Percentiles rank a stretch among this genome's conserved stretches.
These are phyloP conservation scores for Ganoderma boninense DNA, from an alignment of 1,284 basidiomycete species.

Conservation along the genomic window DNA sequence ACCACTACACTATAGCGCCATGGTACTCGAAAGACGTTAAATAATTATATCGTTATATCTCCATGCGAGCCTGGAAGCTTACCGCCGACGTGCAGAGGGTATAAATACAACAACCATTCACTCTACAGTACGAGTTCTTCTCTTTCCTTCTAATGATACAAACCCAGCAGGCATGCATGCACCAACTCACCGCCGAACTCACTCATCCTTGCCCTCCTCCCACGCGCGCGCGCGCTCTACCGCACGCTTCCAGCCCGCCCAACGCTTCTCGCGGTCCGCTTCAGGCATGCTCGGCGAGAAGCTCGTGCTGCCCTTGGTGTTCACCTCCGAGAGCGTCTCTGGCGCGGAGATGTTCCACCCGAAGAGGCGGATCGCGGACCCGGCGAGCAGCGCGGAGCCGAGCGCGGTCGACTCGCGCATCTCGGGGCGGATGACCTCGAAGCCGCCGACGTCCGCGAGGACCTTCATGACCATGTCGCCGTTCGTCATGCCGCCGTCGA, in stretches of 20 bases:
- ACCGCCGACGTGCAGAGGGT: too few species aligned
- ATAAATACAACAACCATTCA: background rate
- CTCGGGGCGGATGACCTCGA: constrained; percentile 90
- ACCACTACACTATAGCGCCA: constrained; percentile 34
- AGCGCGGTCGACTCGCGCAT: constrained; percentile 99
- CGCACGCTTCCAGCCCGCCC: constrained; percentile 86
- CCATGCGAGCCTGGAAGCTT: too few species aligned
- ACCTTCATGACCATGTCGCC: constrained; percentile 91
- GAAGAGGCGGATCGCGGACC: constrained; percentile 86
- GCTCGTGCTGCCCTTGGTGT: constrained; percentile 81
- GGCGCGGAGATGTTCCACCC: constrained; percentile 95
- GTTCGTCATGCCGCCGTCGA: constrained; percentile 96
- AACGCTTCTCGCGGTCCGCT: constrained; percentile 65
- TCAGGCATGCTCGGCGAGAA: constrained; percentile 74
- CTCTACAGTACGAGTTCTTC: background rate
- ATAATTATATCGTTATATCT: background rate
- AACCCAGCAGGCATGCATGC: too few species aligned
- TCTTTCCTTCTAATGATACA: background rate
- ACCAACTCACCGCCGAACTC: background rate
- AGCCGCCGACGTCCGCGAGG: constrained; percentile 93
- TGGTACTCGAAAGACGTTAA: background rate
- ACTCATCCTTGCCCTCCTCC: constrained; percentile 65
- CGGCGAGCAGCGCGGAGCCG: constrained; percentile 96
- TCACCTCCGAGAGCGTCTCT: constrained; percentile 89
- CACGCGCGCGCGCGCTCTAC: constrained; percentile 84